Evolutionary conservation across 1,139 yeast species (phyloP).

Genomic region (Debaryomyces subglobosus): DNA sequence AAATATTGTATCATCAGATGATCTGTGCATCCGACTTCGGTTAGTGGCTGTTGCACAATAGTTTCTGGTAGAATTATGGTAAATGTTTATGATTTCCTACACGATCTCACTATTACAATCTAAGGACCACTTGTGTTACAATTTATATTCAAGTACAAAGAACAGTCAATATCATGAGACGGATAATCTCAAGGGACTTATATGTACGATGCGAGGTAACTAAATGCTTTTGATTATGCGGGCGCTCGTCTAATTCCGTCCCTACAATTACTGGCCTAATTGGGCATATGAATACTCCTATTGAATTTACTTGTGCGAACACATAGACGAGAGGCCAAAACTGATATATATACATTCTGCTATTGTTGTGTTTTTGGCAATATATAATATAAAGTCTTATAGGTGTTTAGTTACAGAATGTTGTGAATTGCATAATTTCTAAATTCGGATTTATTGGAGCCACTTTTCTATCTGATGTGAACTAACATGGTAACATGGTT

Average conservation of each 20-base stretch:
- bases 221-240: background rate
- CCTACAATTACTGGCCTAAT: background rate
- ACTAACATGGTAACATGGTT: background rate
- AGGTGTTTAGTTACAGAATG: background rate
- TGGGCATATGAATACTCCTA: background rate
- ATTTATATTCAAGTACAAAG: background rate
- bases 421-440: background rate
- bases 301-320: background rate
- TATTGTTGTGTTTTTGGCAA: background rate
- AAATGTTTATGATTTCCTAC: too few relatives aligned
- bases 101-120: background rate
- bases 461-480: background rate
- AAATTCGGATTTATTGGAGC: background rate
- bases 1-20: too few relatives aligned
- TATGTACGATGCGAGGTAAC: background rate
- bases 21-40: too few relatives aligned
- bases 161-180: background rate
- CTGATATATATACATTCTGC: background rate
- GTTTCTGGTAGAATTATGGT: too few relatives aligned
- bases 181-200: background rate
- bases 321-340: background rate
- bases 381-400: background rate
- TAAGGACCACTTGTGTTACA: background rate
- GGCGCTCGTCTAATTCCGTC: background rate
- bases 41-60: too few relatives aligned